Conservation (phyloP, 805 yeast species). For the Candida takata region DNA sequence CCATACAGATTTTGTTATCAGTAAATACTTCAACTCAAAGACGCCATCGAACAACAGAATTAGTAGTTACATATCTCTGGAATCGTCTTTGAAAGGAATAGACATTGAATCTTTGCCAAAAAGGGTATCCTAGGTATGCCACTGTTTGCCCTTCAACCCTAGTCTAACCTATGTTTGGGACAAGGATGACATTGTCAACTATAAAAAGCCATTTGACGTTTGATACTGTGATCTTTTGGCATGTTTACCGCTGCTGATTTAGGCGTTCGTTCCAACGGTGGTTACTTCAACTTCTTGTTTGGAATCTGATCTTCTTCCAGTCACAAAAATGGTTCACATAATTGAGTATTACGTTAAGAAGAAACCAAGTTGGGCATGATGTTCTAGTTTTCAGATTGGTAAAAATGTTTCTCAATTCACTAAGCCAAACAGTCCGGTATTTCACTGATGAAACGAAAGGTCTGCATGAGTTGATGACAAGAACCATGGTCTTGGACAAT, state of each 20-base stretch:
- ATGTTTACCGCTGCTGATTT: constrained; percentile 14
- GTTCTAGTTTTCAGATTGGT: constrained; percentile 18
- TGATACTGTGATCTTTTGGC: constrained; percentile 18
- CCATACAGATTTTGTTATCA: constrained; percentile 18
- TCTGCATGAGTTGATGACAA: constrained; percentile 22
- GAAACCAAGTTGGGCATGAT: constrained; percentile 8
- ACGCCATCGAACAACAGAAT: constrained; percentile 11
- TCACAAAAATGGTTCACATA: constrained; percentile 16
- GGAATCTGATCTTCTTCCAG: constrained; percentile 14
- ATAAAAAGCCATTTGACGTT: constrained; percentile 9
- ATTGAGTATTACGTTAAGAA: constrained; percentile 15
- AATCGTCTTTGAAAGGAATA: constrained; percentile 13
- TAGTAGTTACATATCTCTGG: constrained; percentile 14
- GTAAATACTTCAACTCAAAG: constrained; percentile 13
- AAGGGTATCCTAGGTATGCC: constrained; percentile 4
- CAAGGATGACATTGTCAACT: constrained; percentile 9
- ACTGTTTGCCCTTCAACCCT: constrained; percentile 11
- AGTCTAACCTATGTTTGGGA: constrained; percentile 16
- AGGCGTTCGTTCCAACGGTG: constrained; percentile 17
- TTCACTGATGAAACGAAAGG: constrained; percentile 17
- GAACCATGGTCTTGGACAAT: constrained; percentile 21
- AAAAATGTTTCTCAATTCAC: constrained; percentile 10
- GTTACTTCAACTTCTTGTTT: constrained; percentile 15
- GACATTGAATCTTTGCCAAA: constrained; percentile 8
- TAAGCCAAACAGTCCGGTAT: constrained; percentile 7